A percentile compares a stretch with the other conserved stretches of the same genome.
phyloP scores from a whole-genome alignment of 768 basidiomycete species.

The Nidula microcarpa region DNA sequence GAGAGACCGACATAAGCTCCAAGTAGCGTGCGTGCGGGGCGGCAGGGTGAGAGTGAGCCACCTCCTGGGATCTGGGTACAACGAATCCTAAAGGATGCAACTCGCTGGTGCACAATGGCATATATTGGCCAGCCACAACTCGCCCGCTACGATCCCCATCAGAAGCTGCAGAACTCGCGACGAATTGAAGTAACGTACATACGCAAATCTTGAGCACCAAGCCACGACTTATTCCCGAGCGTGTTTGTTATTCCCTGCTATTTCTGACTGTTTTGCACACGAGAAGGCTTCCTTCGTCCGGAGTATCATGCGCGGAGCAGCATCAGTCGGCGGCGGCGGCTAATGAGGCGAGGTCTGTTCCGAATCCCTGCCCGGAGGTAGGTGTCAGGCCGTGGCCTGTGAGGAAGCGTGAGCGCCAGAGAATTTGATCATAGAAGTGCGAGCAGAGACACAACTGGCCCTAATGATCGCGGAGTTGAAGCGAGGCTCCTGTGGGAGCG shows the following conservation, averaged over 20 bases:
- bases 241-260: neutral
- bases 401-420: too few species aligned
- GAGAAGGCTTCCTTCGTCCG: slow-evolving; percentile 13
- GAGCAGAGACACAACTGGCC: too few species aligned
- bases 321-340: slow-evolving; percentile 14
- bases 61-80: slow-evolving; percentile 1
- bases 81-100: neutral
- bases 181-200: too few species aligned
- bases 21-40: too few species aligned
- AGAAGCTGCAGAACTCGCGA: slow-evolving; percentile 3
- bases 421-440: too few species aligned
- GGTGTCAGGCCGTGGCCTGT: neutral
- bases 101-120: neutral
- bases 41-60: neutral
- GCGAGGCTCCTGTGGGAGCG: too few species aligned
- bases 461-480: too few species aligned
- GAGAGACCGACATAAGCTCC: neutral
- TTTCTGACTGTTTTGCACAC: slow-evolving; percentile 1
- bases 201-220: too few species aligned
- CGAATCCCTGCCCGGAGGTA: neutral
- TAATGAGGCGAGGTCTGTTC: slow-evolving; percentile 1
- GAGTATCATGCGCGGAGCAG: slow-evolving; percentile 4
- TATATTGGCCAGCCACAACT: neutral
- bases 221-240: too few species aligned
- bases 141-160: slow-evolving; percentile 1